Percentiles rank a stretch among this genome's conserved stretches.
phyloP scores from a whole-genome alignment of 495 filamentous ascomycete species.

The Penicillium daleae region DNA sequence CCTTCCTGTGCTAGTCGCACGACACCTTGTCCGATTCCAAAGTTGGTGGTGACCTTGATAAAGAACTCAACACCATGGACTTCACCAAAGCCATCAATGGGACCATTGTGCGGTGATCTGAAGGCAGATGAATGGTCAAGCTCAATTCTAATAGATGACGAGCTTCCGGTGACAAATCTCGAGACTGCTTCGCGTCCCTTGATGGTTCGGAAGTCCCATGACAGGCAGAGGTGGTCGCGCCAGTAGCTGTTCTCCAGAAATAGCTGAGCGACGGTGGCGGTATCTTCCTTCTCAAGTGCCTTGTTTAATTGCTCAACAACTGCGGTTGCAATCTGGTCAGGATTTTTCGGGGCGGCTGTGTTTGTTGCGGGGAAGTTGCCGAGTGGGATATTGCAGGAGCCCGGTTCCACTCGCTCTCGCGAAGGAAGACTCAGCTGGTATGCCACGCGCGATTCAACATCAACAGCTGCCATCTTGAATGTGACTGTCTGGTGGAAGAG shows the following conservation, averaged over 20 bases:
- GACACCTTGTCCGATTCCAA: slow-evolving; percentile 59
- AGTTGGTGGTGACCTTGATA: slow-evolving; percentile 47
- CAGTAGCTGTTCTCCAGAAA: slow-evolving; percentile 54
- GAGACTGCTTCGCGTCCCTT: slow-evolving; percentile 57
- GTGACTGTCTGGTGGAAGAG: background rate
- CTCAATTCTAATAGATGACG: slow-evolving; percentile 47
- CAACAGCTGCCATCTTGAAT: slow-evolving; percentile 16
- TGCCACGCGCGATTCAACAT: slow-evolving; percentile 3
- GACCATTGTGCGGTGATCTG: slow-evolving; percentile 49
- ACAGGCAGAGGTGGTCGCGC: slow-evolving; percentile 47
- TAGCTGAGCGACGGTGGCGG: slow-evolving; percentile 28
- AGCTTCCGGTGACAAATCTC: slow-evolving; percentile 46
- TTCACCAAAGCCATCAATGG: slow-evolving; percentile 54
- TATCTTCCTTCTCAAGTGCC: slow-evolving; percentile 42
- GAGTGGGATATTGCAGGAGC: slow-evolving; percentile 56
- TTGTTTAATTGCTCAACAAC: slow-evolving; percentile 54
- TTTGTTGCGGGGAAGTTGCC: slow-evolving; percentile 40
- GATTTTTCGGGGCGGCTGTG: slow-evolving; percentile 43
- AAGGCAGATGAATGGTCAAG: slow-evolving; percentile 52
- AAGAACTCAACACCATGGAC: slow-evolving; percentile 58
- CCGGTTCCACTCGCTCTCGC: slow-evolving; percentile 60
- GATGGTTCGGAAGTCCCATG: slow-evolving; percentile 55
- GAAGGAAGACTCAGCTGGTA: slow-evolving; percentile 38
- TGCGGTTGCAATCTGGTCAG: slow-evolving; percentile 45
- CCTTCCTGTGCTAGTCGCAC: slow-evolving; percentile 54